Base-by-base conservation (phyloP, 371 early-diverging fungal species). In the Mortierella sp. region DNA sequence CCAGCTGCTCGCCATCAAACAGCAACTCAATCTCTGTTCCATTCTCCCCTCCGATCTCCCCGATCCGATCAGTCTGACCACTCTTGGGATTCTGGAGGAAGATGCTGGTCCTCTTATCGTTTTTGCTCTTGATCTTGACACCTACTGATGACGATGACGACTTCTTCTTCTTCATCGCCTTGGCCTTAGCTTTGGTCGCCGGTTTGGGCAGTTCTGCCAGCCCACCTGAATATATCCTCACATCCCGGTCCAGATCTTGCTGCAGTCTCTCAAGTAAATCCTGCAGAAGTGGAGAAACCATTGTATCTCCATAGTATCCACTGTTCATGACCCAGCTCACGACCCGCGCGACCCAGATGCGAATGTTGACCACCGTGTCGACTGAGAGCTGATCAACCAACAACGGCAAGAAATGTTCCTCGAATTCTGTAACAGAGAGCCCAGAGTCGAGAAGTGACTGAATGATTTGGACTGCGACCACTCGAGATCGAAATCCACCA, bases 391-490 rank as follows among this genome's bases (percentile, higher is more conserved):
- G 64, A 7, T 76, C 78, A 19, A 43, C 58, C 41, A 76, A 23
- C 15, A 76, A n/a, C 1, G 62, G 31, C 55, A 70, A 41, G 31
- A 76, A 70, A 19, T 64, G 60, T 39, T 60, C 54, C 43, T 76
- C 70, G 39, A 76, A 76, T 23, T 70, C 70, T 0, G 12, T 31
- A 14, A 46, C 31, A 23, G 78, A 19, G 30, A 76, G 61, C 7
- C 78, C 78, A 31, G 42, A 54, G 28, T 76, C 78, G 19, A 76
- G 30, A 14, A 76, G 51, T 8, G 78, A 69, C 43, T 76, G 78
- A 17, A 76, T 76, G 26, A 76, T 76, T 44, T 76, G 78, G 15
- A 70, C 66, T n/a, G 78, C 78, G 1, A 70, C 78, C 23, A 76
- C 78, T 6, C 78, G 70, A 28, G 78, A 70, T 34, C 78, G 61